Conservation (phyloP, 192 early-diverging fungal species). For the Thoreauomyces humboldtii region DNA sequence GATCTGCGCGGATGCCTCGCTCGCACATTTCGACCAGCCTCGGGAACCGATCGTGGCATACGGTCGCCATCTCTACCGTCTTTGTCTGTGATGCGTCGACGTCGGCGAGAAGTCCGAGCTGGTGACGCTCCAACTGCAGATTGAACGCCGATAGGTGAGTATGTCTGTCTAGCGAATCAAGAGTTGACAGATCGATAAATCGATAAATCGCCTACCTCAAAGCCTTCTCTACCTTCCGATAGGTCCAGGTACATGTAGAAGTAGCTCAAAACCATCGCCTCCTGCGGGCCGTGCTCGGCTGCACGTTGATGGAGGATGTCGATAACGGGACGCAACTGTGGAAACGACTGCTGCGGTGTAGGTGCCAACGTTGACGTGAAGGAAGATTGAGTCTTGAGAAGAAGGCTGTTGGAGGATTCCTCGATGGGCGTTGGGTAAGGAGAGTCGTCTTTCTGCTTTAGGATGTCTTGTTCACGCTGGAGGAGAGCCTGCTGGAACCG, state of each 20-base stretch:
- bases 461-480: conserved; percentile 19
- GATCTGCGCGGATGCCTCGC: not conserved
- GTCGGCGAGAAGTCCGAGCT: not conserved
- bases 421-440: conserved; percentile 28
- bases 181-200: no score
- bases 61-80: not conserved
- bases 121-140: conserved; percentile 10
- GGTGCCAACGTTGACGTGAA: not conserved
- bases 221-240: conserved; percentile 1
- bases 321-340: not conserved
- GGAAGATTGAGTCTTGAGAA: conserved; percentile 10
- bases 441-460: conserved; percentile 21
- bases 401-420: conserved; percentile 19
- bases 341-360: not conserved
- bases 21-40: conserved; percentile 17
- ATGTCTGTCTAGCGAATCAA: no score
- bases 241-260: conserved; percentile 28
- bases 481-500: not conserved
- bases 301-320: not conserved
- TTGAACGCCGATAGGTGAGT: no score
- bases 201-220: no score
- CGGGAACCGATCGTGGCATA: conserved; percentile 22
- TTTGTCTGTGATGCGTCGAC: not conserved
- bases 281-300: not conserved
- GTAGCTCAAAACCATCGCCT: conserved; percentile 8